A percentile compares a stretch with the other conserved stretches of the same genome.
These are phyloP conservation scores for Hexamita inflata DNA, from an alignment of 208 protist genomes.

Conservation along the genomic window DNA sequence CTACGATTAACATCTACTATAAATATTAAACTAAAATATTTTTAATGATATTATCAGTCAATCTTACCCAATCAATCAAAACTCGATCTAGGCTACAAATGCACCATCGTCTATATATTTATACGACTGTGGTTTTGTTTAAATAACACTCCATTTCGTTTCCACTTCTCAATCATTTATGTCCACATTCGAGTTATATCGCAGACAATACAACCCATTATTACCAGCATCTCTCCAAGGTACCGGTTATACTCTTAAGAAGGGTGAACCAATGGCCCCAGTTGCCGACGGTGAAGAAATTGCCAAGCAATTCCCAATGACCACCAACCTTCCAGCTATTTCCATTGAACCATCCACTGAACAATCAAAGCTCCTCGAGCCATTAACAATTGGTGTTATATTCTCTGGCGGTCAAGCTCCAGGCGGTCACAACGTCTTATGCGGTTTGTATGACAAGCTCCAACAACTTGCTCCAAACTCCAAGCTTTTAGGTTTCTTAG, in stretches of 20 bases:
- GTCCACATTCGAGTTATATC: constrained; percentile 23
- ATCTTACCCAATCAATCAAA: too few relatives aligned
- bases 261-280: background rate
- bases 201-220: background rate
- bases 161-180: background rate
- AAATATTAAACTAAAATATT: too few relatives aligned
- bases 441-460: constrained; percentile 43
- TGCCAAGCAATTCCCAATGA: constrained; percentile 4
- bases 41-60: too few relatives aligned
- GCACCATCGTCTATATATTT: too few relatives aligned
- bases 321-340: constrained; percentile 16
- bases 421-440: constrained; percentile 46
- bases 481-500: constrained; percentile 31
- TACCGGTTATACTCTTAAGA: background rate
- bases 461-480: constrained; percentile 26
- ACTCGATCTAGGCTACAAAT: too few relatives aligned
- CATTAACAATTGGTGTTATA: constrained; percentile 38
- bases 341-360: background rate
- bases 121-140: too few relatives aligned
- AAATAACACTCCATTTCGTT: too few relatives aligned
- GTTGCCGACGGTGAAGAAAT: constrained; percentile 12
- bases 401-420: constrained; percentile 46
- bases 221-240: background rate
- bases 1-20: too few relatives aligned
- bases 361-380: background rate